These are phyloP conservation scores for Solanum paucissectum DNA, from an alignment of 257 asterid species.

Conservation along the genomic window DNA sequence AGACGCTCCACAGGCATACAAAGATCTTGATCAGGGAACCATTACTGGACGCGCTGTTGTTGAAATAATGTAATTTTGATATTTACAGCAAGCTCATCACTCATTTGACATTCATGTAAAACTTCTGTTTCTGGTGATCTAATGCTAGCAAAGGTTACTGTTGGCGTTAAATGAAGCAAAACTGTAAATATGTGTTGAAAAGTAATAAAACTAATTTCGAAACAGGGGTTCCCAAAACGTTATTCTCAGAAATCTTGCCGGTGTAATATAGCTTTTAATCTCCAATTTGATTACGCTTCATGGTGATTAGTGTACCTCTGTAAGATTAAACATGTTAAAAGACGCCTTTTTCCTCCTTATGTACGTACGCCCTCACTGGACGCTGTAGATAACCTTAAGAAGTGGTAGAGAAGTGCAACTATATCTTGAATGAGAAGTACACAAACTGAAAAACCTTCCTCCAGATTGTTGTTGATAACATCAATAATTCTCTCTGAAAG, in stretches of 20 bases:
- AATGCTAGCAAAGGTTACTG: neutral
- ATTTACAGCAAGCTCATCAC: neutral
- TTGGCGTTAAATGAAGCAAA: neutral
- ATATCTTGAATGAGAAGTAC: neutral
- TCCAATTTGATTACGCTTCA: neutral
- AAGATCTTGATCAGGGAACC: slow-evolving; percentile 65
- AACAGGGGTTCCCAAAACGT: neutral
- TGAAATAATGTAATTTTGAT: slow-evolving; percentile 58
- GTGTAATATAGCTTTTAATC: neutral
- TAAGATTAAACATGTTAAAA: neutral
- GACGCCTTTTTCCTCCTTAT: neutral
- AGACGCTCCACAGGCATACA: slow-evolving; percentile 55
- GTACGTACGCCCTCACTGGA: neutral
- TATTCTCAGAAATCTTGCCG: neutral
- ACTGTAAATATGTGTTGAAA: neutral
- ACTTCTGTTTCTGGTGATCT: neutral
- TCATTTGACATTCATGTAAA: neutral
- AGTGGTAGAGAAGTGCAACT: neutral
- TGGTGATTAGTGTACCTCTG: neutral
- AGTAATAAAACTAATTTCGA: neutral
- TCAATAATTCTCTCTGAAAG: neutral
- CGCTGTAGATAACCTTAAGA: neutral
- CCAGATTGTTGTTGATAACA: neutral
- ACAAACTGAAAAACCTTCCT: neutral
- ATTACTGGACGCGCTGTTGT: slow-evolving; percentile 82